Base-by-base conservation (phyloP, 306 rosid species). In the Pueraria montana region DNA sequence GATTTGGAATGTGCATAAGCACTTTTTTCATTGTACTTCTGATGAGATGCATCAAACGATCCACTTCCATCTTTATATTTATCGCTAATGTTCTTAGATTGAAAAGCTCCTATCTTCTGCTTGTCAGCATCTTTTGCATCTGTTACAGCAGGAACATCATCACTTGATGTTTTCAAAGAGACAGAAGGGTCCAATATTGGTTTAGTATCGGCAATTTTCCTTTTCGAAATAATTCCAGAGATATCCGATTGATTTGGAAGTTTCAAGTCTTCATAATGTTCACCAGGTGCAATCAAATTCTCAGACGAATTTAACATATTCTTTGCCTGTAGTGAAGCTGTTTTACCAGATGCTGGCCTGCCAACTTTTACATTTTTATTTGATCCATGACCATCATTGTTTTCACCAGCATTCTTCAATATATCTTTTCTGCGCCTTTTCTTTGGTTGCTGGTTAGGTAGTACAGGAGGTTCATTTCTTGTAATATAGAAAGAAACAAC, bases 351-450 rank as follows among this genome's bases (percentile, higher is more conserved):
- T 46, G 88, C 91, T 76, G 87, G 84, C 92, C 87, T 96, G 65
- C 92, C 88, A 66, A 84, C 85, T 90, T 90, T 94, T 76, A 78
- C 87, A 43, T 80, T 93, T 80, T 92, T 92, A 81, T 78, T 90
- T 85, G 94, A 77, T 79, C 83, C 84, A 52, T 70, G 89, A 65
- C 71, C 84, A 43, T 87, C 92, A 70, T 86, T 86, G 76, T 83
- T 91, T 73, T 86, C 92, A 62, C 91, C 88, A 72, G 87, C 88
- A 64, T 89, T 89, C 90, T 92, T 93, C 71, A 74, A 83, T 70
- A 84, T 63, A 84, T 96, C 98, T 89, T 92, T 96, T 87, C 93
- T 89, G 87, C 98, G 91, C 83, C 98, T 94, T 89, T 94, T 94
- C 91, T 94, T 94, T 84, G 93, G 96, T 85, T 92, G 99, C 82